Evolutionary conservation across 345 rosid species (phyloP).

Genomic region (Kernera saxatilis): DNA sequence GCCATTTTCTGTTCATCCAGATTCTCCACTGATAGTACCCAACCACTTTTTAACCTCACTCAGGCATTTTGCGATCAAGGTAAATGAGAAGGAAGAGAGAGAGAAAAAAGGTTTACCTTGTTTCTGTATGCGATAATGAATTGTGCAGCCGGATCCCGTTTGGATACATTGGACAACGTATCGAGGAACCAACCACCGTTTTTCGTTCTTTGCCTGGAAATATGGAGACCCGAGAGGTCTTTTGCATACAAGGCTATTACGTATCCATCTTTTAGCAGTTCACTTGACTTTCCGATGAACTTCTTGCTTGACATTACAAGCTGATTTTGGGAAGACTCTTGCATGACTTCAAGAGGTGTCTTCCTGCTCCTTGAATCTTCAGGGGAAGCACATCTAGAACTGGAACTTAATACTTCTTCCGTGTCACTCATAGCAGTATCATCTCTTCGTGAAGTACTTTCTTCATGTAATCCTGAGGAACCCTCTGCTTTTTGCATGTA

Average conservation of each 20-base stretch:
- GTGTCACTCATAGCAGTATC: constrained; percentile 90
- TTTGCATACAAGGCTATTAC: constrained; percentile 83
- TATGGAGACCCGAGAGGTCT: constrained; percentile 65
- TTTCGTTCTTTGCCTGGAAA: constrained; percentile 90
- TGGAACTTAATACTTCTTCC: constrained; percentile 70
- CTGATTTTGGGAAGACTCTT: constrained; percentile 46
- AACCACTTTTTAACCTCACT: not conserved
- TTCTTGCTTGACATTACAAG: constrained; percentile 49
- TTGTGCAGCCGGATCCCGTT: constrained; percentile 98
- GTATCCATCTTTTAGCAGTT: constrained; percentile 78
- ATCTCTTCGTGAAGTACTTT: constrained; percentile 66
- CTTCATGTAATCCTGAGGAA: constrained; percentile 56
- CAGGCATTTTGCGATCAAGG: not conserved
- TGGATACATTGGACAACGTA: constrained; percentile 76
- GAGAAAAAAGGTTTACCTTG: constrained; percentile 53
- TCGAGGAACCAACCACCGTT: constrained; percentile 99
- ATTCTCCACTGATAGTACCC: not conserved
- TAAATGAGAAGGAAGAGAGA: not conserved
- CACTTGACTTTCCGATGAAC: constrained; percentile 48
- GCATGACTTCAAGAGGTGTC: constrained; percentile 62
- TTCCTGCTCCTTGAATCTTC: constrained; percentile 78
- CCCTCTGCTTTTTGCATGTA: constrained; percentile 54
- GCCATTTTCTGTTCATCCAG: not conserved
- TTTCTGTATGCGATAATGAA: constrained; percentile 80
- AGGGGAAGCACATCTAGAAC: constrained; percentile 82